phyloP scores from a whole-genome alignment of 495 filamentous ascomycete species.

The Aspergillus campestris region DNA sequence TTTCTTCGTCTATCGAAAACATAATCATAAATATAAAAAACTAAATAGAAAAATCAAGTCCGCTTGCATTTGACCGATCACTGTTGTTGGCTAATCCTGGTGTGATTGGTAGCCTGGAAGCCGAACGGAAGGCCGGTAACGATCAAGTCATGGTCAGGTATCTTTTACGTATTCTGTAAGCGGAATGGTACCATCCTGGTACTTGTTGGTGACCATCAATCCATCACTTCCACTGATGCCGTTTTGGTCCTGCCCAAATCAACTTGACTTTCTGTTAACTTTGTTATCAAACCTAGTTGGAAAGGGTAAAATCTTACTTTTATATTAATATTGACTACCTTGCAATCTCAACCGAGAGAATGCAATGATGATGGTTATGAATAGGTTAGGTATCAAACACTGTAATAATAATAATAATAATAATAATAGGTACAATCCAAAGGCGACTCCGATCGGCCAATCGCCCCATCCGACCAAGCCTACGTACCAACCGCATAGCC shows the following conservation, averaged over 20 bases:
- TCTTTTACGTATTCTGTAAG: conserved; percentile 12
- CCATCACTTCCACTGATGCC: conserved; percentile 12
- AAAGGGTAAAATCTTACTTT: too few species aligned
- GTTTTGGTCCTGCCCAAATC: conserved; percentile 1
- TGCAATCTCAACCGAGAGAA: too few species aligned
- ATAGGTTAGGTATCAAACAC: too few species aligned
- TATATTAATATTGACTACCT: too few species aligned
- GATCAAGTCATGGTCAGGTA: conserved; percentile 10
- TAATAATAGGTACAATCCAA: background rate
- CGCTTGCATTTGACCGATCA: conserved; percentile 8
- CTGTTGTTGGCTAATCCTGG: too few species aligned
- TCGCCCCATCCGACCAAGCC: background rate
- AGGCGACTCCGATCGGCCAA: background rate
- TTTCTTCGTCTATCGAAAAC: background rate
- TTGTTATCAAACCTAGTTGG: too few species aligned
- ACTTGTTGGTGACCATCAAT: conserved; percentile 15
- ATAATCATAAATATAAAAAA: background rate
- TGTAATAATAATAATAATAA: too few species aligned
- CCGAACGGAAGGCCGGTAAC: conserved; percentile 9
- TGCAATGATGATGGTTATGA: too few species aligned
- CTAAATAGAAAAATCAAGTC: background rate
- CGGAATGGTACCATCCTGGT: conserved; percentile 16
- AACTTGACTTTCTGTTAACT: background rate
- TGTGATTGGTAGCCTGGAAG: conserved; percentile 3
- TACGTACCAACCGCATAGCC: conserved; percentile 7